phyloP scores from a whole-genome alignment of 192 early-diverging fungal genomes.

The Podila horticola region DNA sequence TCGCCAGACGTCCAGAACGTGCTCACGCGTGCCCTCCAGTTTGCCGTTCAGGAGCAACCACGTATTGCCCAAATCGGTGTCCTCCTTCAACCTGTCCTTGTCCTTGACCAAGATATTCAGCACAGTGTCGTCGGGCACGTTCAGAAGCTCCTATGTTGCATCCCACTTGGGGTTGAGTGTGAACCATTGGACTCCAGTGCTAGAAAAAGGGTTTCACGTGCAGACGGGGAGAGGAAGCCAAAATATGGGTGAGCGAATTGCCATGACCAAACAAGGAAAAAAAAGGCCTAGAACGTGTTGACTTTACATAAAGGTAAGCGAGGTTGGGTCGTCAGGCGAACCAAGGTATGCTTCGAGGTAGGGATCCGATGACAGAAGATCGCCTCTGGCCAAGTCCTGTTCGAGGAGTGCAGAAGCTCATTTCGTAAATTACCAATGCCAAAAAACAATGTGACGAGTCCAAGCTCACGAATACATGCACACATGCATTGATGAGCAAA shows the following conservation, averaged over 20 bases:
- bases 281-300: background rate
- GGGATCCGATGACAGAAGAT: slow-evolving; percentile 33
- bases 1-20: slow-evolving; percentile 24
- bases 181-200: slow-evolving; percentile 42
- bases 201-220: background rate
- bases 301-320: slow-evolving; percentile 27
- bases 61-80: slow-evolving; percentile 31
- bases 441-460: background rate
- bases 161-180: slow-evolving; percentile 43
- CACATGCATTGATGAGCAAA: background rate
- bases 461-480: background rate
- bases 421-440: background rate
- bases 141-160: slow-evolving; percentile 31
- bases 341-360: slow-evolving; percentile 40
- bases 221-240: background rate
- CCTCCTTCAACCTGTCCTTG: slow-evolving; percentile 48
- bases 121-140: slow-evolving; percentile 23
- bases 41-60: slow-evolving; percentile 4
- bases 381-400: slow-evolving; percentile 35
- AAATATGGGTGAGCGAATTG: background rate
- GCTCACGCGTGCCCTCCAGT: slow-evolving; percentile 26
- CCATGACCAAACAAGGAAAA: background rate
- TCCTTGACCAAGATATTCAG: slow-evolving; percentile 26
- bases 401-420: background rate
- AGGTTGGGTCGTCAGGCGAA: slow-evolving; percentile 11